Evolutionary conservation across 768 basidiomycete species (phyloP), one percentile per base, ranked within the genome.

Genomic region (Goffeauzyma gilvescens): DNA sequence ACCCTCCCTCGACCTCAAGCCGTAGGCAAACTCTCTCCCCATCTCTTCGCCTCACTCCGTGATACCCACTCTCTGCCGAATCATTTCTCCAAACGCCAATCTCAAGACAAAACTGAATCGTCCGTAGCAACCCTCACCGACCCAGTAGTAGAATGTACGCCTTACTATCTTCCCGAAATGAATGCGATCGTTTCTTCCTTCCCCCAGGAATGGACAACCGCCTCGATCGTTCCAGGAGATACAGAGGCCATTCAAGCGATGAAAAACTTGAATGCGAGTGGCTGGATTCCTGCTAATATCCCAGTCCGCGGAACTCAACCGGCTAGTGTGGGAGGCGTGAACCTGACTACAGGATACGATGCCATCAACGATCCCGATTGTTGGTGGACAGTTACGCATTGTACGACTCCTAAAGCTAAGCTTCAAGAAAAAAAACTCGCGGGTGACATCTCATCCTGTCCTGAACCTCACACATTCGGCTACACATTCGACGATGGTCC

Each of bases 401-500:
- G 42, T 50, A 53, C 52, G 1, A 55, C 46, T 5, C 63, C 64
- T 0, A 55, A 51, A 15, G n/a, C n/a, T n/a, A n/a, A n/a, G n/a
- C n/a, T n/a, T n/a, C n/a, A n/a, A n/a, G 22, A 51, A 7, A 23
- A 42, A 5, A 51, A 55, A 15, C 15, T 68, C 13, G 38, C 46
- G 4, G 46, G 49, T 4, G 66, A 68, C 50, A 50, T 63, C 24
- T 53, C 50, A 17, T 48, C 39, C 0, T 55, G 62, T 12, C 56
- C 59, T n/a, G 64, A 65, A 46, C 59, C 64, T 0, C 40, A 48
- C 21, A 63, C 59, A 2, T 65, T 58, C 53, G 65, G 65, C 13
- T 50, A 63, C 31, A 55, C 58, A 0, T 63, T 62, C 30, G 67
- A 68, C 41, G 66, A 67, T 39, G 67, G 67, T 20, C 61, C 62